phyloP scores from a whole-genome alignment of 768 basidiomycete species.

The Phallus indusiatus region DNA sequence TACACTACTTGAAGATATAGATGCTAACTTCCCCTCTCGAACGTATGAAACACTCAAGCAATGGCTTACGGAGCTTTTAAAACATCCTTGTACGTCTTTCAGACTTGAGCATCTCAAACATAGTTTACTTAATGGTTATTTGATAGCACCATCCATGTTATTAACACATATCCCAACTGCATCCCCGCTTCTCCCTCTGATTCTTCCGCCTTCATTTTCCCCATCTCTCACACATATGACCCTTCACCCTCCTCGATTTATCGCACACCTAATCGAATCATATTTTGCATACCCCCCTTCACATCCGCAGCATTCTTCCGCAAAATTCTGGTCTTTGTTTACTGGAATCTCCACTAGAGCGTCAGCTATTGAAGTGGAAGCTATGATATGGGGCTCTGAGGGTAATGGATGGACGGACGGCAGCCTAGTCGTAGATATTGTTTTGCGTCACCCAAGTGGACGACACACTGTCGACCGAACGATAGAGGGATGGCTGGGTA shows the following conservation, averaged over 20 bases:
- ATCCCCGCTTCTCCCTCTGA: conserved; percentile 40
- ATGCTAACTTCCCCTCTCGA: conserved; percentile 36
- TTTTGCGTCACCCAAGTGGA: conserved; percentile 41
- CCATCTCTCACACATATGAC: conserved; percentile 52
- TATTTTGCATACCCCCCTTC: conserved; percentile 70
- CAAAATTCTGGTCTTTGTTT: conserved; percentile 78
- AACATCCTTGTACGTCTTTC: conserved; percentile 39
- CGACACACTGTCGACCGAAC: conserved; percentile 48
- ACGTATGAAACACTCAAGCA: conserved; percentile 43
- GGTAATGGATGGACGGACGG: conserved; percentile 31
- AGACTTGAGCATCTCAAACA: background rate
- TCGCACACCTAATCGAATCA: conserved; percentile 56
- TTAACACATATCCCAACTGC: conserved; percentile 46
- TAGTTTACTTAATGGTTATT: background rate
- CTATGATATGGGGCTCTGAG: conserved; percentile 46
- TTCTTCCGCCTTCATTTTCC: conserved; percentile 57
- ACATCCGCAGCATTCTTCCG: conserved; percentile 30
- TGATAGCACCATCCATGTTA: conserved; percentile 44
- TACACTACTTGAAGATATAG: conserved; percentile 49
- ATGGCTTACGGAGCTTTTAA: conserved; percentile 33
- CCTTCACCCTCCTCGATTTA: conserved; percentile 61
- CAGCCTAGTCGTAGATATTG: conserved; percentile 56
- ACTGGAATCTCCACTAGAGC: conserved; percentile 49
- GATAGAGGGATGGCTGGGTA: conserved; percentile 52
- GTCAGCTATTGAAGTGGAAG: conserved; percentile 44